Conservation (phyloP, 768 basidiomycete genomes). For the Amanita inopinata region DNA sequence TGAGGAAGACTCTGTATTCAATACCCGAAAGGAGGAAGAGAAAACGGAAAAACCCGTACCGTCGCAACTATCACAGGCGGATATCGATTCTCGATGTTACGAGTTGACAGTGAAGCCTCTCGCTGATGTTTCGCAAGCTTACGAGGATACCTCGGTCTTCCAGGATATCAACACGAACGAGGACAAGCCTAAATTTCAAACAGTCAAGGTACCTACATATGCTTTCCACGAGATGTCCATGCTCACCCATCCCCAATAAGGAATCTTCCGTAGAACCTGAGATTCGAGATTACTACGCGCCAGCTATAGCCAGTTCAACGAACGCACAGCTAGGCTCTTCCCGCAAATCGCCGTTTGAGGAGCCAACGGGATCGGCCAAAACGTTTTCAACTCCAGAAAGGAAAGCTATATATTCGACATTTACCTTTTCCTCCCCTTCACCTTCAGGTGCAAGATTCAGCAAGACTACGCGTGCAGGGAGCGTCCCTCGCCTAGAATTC, state of each 20-base stretch:
- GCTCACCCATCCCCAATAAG: conserved; percentile 22
- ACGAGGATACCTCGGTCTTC: conserved; percentile 33
- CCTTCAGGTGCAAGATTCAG: conserved; percentile 47
- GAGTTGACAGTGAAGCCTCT: conserved; percentile 71
- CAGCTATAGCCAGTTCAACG: conserved; percentile 23
- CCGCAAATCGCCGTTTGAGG: conserved; percentile 18
- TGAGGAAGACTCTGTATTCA: conserved; percentile 18
- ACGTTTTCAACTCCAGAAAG: conserved; percentile 69
- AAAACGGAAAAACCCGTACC: conserved; percentile 1
- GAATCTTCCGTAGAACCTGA: conserved; percentile 47
- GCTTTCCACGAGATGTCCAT: conserved; percentile 9
- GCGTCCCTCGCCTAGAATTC: conserved; percentile 19
- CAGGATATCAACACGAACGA: conserved; percentile 24
- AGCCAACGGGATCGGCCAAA: conserved; percentile 20
- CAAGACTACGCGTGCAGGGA: conserved; percentile 27
- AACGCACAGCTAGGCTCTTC: conserved; percentile 16
- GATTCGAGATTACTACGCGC: conserved; percentile 44
- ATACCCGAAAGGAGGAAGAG: neutral
- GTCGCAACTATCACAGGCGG: conserved; percentile 33
- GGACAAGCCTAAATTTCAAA: conserved; percentile 26
- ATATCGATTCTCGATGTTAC: conserved; percentile 68
- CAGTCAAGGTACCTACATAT: conserved; percentile 34
- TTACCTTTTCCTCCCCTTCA: conserved; percentile 73
- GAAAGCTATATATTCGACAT: conserved; percentile 60
- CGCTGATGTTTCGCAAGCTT: conserved; percentile 68